phyloP scores from a whole-genome alignment of 108 stramenopile genomes.

The Fragilariopsis cylindrus region DNA sequence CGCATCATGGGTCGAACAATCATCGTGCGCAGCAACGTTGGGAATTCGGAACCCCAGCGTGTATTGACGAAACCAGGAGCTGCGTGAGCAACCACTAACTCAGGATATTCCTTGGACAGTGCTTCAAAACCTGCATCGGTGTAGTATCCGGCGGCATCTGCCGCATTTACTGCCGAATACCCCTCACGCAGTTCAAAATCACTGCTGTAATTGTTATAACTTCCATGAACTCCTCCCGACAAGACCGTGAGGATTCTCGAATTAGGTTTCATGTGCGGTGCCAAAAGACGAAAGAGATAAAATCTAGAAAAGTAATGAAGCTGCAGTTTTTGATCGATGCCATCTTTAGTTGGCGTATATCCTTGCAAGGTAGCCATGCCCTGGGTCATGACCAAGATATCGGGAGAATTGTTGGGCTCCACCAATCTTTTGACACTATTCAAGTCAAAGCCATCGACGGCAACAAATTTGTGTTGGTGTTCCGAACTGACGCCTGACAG shows the following conservation, averaged over 20 bases:
- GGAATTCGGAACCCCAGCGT: slow-evolving; percentile 63
- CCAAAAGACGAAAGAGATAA: background rate
- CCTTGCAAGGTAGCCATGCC: slow-evolving; percentile 66
- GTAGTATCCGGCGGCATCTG: slow-evolving; percentile 66
- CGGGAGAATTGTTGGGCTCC: slow-evolving; percentile 38
- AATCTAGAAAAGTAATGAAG: slow-evolving; percentile 41
- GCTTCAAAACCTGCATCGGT: slow-evolving; percentile 59
- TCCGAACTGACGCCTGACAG: slow-evolving; percentile 6
- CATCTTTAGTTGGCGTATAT: slow-evolving; percentile 57
- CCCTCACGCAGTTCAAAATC: slow-evolving; percentile 45
- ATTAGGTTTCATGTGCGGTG: slow-evolving; percentile 10
- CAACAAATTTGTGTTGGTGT: slow-evolving; percentile 35
- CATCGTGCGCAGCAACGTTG: slow-evolving; percentile 19
- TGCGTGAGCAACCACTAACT: slow-evolving; percentile 52
- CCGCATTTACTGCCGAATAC: slow-evolving; percentile 60
- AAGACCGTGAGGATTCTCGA: slow-evolving; percentile 43
- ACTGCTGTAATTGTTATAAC: slow-evolving; percentile 37
- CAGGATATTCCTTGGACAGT: slow-evolving; percentile 29
- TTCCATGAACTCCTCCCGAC: slow-evolving; percentile 56
- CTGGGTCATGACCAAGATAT: slow-evolving; percentile 66
- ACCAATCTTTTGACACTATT: slow-evolving; percentile 34
- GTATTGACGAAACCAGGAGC: slow-evolving; percentile 57
- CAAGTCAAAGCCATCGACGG: slow-evolving; percentile 47
- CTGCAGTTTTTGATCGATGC: slow-evolving; percentile 61
- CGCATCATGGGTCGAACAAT: no score